These are phyloP conservation scores for Mucor racemosus DNA, from an alignment of 371 early-diverging fungal genomes.

Conservation along the genomic window DNA sequence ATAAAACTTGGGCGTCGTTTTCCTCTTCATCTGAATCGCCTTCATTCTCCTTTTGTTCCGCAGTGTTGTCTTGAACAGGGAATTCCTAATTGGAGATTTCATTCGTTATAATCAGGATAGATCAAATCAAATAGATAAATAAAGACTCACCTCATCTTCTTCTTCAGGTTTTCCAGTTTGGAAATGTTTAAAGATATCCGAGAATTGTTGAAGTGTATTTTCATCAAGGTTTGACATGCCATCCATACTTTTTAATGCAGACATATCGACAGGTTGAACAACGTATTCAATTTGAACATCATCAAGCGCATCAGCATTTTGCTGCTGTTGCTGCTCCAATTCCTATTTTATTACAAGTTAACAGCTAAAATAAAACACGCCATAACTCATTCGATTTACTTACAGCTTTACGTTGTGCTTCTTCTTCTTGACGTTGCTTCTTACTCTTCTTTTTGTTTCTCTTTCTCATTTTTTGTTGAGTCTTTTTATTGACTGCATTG, in stretches of 20 bases:
- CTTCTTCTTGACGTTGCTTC: slow-evolving; percentile 49
- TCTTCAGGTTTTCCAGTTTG: slow-evolving; percentile 37
- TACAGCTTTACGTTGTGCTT: slow-evolving; percentile 45
- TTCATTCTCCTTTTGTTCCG: slow-evolving; percentile 50
- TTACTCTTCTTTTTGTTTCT: slow-evolving; percentile 37
- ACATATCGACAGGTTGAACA: slow-evolving; percentile 44
- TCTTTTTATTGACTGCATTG: slow-evolving; percentile 18
- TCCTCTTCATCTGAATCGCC: slow-evolving; percentile 25
- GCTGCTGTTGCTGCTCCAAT: slow-evolving; percentile 20
- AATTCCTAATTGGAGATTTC: slow-evolving; percentile 25
- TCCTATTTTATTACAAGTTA: slow-evolving; percentile 15
- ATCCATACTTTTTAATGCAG: slow-evolving; percentile 37
- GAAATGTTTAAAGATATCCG: slow-evolving; percentile 52
- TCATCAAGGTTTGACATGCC: slow-evolving; percentile 42
- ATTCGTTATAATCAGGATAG: neutral
- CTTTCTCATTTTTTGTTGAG: slow-evolving; percentile 29
- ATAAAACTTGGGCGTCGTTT: neutral
- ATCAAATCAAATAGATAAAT: neutral
- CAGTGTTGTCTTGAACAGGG: slow-evolving; percentile 51
- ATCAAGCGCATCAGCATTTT: slow-evolving; percentile 31
- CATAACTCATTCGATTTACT: slow-evolving; percentile 2
- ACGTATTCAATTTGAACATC: slow-evolving; percentile 56
- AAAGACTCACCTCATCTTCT: slow-evolving; percentile 37
- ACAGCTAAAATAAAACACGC: neutral
- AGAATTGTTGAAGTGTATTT: slow-evolving; percentile 42